Conservation (phyloP, 352 stramenopile species). For the Phytopythium chamaehyphon region DNA sequence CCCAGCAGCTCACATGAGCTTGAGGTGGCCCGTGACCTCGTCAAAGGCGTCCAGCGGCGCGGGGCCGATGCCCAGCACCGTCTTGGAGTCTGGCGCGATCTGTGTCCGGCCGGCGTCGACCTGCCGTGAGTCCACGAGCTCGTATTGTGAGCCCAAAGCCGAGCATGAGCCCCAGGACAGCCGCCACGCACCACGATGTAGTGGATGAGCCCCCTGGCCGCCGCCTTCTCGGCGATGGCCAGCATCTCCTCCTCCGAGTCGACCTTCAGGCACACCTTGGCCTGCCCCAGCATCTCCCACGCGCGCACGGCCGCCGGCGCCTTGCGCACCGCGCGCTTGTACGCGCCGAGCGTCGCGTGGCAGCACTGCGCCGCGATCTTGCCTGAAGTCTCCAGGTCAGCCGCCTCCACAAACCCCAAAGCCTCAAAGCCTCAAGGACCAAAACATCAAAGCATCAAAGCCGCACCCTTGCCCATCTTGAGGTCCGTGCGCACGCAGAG, state of each 20-base stretch:
- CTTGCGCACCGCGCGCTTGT: slow-evolving; percentile 89
- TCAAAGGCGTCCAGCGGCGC: slow-evolving; percentile 66
- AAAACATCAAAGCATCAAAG: slow-evolving; percentile 10
- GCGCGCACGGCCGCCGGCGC: slow-evolving; percentile 60
- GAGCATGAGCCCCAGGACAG: not conserved
- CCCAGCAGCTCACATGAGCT: slow-evolving; percentile 61
- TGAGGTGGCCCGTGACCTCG: slow-evolving; percentile 75
- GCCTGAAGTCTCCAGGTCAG: no score
- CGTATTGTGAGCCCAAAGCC: not conserved
- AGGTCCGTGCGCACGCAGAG: slow-evolving; percentile 94
- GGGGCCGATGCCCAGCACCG: slow-evolving; percentile 75
- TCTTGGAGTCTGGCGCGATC: slow-evolving; percentile 84
- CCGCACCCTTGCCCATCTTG: slow-evolving; percentile 95
- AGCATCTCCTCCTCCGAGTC: slow-evolving; percentile 84
- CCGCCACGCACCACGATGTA: slow-evolving; percentile 66
- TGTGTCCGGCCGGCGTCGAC: slow-evolving; percentile 80
- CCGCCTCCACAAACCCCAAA: not conserved
- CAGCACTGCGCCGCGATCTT: slow-evolving; percentile 87
- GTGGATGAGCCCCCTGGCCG: slow-evolving; percentile 59
- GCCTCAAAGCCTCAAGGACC: not conserved
- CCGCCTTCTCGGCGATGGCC: slow-evolving; percentile 53
- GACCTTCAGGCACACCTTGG: slow-evolving; percentile 85
- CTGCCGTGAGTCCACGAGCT: slow-evolving; percentile 12
- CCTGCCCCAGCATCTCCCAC: slow-evolving; percentile 83
- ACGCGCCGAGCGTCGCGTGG: slow-evolving; percentile 92